Evolutionary conservation across 257 asterid genomes (phyloP).

Genomic region (Solanum chmielewskii): DNA sequence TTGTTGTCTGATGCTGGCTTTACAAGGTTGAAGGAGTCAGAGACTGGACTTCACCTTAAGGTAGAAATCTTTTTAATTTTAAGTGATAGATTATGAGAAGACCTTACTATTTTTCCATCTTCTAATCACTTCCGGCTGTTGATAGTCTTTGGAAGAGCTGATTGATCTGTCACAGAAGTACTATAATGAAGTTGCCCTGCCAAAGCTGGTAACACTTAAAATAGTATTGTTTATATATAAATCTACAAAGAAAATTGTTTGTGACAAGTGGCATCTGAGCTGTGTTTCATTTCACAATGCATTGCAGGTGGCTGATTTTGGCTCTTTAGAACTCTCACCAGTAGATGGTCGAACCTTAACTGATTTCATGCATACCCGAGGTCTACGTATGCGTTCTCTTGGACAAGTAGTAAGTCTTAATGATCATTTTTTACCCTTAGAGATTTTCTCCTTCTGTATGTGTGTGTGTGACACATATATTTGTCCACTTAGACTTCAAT

Average conservation of each 20-base stretch:
- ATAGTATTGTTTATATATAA: background rate
- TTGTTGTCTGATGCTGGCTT: constrained; percentile 65
- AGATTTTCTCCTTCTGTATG: background rate
- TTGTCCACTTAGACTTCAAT: background rate
- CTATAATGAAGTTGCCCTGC: constrained; percentile 80
- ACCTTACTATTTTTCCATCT: constrained; percentile 3
- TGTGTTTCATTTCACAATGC: constrained; percentile 11
- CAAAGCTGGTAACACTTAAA: constrained; percentile 63
- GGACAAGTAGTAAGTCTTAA: constrained; percentile 83
- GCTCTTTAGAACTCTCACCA: constrained; percentile 96
- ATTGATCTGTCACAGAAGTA: constrained; percentile 61
- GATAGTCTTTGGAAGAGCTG: constrained; percentile 72
- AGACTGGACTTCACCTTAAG: constrained; percentile 87
- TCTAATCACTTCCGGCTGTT: constrained; percentile 24
- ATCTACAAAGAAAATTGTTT: background rate
- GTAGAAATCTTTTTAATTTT: constrained; percentile 18
- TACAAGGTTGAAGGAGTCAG: constrained; percentile 69
- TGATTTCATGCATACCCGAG: constrained; percentile 99
- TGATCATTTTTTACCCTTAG: background rate
- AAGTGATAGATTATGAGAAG: background rate
- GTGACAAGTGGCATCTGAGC: constrained; percentile 6
- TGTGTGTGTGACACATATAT: background rate
- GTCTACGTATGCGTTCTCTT: constrained; percentile 96
- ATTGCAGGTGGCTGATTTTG: constrained; percentile 92
- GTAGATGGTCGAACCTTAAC: constrained; percentile 97